A percentile compares a stretch with the other conserved stretches of the same genome.
Evolutionary conservation across 257 asterid species (phyloP).

Genomic region (Perilla frutescens): DNA sequence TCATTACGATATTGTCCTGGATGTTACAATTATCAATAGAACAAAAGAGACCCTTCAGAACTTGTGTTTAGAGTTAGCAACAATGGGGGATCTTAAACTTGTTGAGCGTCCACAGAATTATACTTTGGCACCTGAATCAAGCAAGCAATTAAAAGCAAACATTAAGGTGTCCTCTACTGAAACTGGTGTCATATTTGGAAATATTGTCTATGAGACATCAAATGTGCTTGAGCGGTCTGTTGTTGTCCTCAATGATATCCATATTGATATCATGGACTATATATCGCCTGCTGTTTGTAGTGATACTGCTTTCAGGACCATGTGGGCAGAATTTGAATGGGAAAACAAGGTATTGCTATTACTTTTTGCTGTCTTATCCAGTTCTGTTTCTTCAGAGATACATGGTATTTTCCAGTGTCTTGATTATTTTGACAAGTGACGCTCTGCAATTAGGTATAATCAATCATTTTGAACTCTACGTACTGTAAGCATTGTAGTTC

Average conservation of each 20-base stretch:
- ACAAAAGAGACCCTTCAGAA: constrained; percentile 96
- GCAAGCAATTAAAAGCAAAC: constrained; percentile 95
- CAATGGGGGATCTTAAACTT: constrained; percentile 97
- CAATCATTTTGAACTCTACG: constrained; percentile 15
- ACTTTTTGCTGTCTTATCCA: constrained; percentile 21
- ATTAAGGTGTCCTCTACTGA: constrained; percentile 97
- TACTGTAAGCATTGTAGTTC: constrained; percentile 18
- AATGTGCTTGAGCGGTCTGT: constrained; percentile 90
- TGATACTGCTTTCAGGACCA: constrained; percentile 90
- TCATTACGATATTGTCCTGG: constrained; percentile 93
- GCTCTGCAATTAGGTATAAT: constrained; percentile 17
- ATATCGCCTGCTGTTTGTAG: constrained; percentile 95
- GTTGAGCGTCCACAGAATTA: constrained; percentile 98
- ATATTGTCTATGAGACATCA: constrained; percentile 92
- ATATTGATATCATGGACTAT: constrained; percentile 97
- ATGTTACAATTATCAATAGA: constrained; percentile 86
- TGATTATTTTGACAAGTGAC: constrained; percentile 12
- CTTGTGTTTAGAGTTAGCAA: constrained; percentile 91
- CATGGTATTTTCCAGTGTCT: constrained; percentile 20
- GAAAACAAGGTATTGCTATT: constrained; percentile 80
- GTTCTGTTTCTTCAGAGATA: constrained; percentile 4
- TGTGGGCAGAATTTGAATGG: constrained; percentile 99
- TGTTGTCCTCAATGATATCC: constrained; percentile 92
- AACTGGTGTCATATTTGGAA: constrained; percentile 96
- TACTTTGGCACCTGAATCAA: constrained; percentile 86